Evolutionary conservation across 495 filamentous ascomycete species (phyloP).

Genomic region (Podospora pseudoanserina): DNA sequence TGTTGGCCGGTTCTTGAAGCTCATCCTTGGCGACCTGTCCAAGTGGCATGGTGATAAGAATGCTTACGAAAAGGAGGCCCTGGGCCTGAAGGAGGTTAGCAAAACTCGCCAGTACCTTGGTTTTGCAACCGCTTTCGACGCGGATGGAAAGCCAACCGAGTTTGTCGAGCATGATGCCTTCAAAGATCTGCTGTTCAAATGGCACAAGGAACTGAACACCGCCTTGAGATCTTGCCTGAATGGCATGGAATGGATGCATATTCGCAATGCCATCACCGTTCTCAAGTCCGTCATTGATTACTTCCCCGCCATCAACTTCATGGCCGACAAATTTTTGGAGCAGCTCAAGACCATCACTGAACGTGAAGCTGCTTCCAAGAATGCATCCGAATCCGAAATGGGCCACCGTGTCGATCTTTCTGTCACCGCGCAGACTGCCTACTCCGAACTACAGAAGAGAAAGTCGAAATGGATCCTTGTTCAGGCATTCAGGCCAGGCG

Average conservation of each 20-base stretch:
- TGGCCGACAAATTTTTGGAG: conserved; percentile 66
- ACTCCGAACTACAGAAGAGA: conserved; percentile 74
- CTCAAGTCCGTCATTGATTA: conserved; percentile 71
- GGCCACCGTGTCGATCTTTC: conserved; percentile 76
- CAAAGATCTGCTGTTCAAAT: conserved; percentile 77
- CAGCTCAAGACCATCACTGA: conserved; percentile 69
- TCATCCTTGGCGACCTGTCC: conserved; percentile 70
- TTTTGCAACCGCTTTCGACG: conserved; percentile 59
- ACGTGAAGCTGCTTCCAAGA: conserved; percentile 58
- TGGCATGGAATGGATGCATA: conserved; percentile 92
- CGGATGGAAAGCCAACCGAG: conserved; percentile 59
- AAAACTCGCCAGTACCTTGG: conserved; percentile 39
- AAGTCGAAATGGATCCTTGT: conserved; percentile 82
- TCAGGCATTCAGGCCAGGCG: conserved; percentile 64
- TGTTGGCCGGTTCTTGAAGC: conserved; percentile 80
- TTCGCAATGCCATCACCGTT: conserved; percentile 90
- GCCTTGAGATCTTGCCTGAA: conserved; percentile 76
- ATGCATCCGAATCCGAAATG: conserved; percentile 63
- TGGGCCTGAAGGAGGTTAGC: conserved; percentile 39
- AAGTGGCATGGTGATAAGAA: conserved; percentile 77
- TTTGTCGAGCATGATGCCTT: conserved; percentile 84
- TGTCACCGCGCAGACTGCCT: conserved; percentile 78
- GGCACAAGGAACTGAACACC: conserved; percentile 74
- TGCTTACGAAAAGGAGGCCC: conserved; percentile 76
- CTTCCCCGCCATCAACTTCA: conserved; percentile 87